These are phyloP conservation scores for Annulohypoxylon moriforme DNA, from an alignment of 495 filamentous ascomycete species.

Conservation along the genomic window DNA sequence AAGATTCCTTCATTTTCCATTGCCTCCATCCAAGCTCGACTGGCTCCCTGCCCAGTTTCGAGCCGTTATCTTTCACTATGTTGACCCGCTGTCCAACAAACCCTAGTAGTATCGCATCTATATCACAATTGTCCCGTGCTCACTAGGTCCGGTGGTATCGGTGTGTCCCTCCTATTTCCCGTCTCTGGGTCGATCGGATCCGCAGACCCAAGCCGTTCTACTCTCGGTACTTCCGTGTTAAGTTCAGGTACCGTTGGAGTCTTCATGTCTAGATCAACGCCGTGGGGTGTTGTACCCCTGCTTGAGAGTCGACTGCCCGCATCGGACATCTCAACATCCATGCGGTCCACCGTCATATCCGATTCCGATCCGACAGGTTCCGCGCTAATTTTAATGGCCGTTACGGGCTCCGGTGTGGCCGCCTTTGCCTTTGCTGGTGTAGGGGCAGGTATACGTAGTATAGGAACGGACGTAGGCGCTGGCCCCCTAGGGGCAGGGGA, in stretches of 20 bases:
- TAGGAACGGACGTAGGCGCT: not conserved
- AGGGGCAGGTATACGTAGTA: not conserved
- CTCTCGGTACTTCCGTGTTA: not conserved
- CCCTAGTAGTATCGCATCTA: not conserved
- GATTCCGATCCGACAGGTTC: conserved; percentile 34
- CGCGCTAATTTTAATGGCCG: conserved; percentile 36
- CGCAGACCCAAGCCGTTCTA: conserved; percentile 17
- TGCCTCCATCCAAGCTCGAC: not conserved
- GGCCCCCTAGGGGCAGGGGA: conserved; percentile 16
- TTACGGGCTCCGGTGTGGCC: conserved; percentile 28
- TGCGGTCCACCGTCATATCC: conserved; percentile 39
- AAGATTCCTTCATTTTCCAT: not conserved
- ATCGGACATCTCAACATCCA: conserved; percentile 60
- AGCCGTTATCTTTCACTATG: not conserved
- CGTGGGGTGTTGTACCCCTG: conserved; percentile 40
- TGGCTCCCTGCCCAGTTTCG: not conserved
- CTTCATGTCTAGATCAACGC: conserved; percentile 47
- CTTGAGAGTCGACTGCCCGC: conserved; percentile 49
- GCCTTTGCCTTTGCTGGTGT: conserved; percentile 15
- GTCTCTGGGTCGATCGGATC: conserved; percentile 28
- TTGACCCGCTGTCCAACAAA: not conserved
- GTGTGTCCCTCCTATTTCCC: conserved; percentile 37
- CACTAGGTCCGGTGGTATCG: conserved; percentile 40
- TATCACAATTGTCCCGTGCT: not conserved
- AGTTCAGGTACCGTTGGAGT: conserved; percentile 49